These are phyloP conservation scores for Cutaneotrichosporon sp. DNA, from an alignment of 1,284 basidiomycete species.

Conservation along the genomic window DNA sequence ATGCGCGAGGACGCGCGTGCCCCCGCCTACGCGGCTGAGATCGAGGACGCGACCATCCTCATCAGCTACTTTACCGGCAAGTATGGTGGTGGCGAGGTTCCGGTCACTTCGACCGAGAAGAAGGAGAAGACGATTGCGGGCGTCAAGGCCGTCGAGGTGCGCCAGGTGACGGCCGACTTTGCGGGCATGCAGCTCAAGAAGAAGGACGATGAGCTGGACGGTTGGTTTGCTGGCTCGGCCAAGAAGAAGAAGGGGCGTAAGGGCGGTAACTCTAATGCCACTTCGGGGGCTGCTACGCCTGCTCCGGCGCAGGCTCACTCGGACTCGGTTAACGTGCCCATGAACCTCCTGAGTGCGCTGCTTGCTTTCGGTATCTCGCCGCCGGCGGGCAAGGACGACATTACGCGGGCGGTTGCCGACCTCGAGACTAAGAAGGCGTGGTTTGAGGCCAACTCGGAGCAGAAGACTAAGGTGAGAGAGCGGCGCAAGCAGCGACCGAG, in stretches of 20 bases:
- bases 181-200: slow-evolving; percentile 79
- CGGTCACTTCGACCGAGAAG: slow-evolving; percentile 38
- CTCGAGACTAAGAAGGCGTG: slow-evolving; percentile 92
- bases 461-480: slow-evolving; percentile 50
- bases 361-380: slow-evolving; percentile 86
- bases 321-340: slow-evolving; percentile 71
- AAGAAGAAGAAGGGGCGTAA: slow-evolving; percentile 71
- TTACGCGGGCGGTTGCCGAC: slow-evolving; percentile 81
- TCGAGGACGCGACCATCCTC: slow-evolving; percentile 77
- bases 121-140: slow-evolving; percentile 58
- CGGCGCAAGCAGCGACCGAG: too few relatives aligned
- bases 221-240: slow-evolving; percentile 72
- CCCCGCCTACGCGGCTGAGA: slow-evolving; percentile 89
- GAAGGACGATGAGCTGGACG: slow-evolving; percentile 83
- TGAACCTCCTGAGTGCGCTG: slow-evolving; percentile 82
- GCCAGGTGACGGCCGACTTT: slow-evolving; percentile 73
- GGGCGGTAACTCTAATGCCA: slow-evolving; percentile 28
- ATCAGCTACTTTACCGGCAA: slow-evolving; percentile 86
- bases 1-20: slow-evolving; percentile 86
- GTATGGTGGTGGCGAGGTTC: slow-evolving; percentile 56
- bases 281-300: slow-evolving; percentile 29
- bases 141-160: slow-evolving; percentile 78
- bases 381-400: slow-evolving; percentile 73
- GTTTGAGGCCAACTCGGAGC: slow-evolving; percentile 69
- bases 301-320: slow-evolving; percentile 21